Evolutionary conservation across 495 filamentous ascomycete genomes (phyloP).

Genomic region (Xylaria longipes): DNA sequence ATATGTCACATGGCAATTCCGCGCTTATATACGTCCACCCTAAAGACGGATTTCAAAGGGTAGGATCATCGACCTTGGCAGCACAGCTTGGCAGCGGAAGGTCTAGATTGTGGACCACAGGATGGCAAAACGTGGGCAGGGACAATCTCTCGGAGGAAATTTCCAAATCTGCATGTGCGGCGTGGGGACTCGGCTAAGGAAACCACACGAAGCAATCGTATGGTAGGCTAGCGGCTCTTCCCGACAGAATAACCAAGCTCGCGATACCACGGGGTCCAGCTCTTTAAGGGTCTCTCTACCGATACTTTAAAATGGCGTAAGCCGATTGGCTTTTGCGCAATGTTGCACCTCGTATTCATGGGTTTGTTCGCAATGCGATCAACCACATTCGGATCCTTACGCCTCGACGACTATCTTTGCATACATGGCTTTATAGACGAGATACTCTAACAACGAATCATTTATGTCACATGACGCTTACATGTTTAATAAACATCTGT

Average conservation of each 20-base stretch:
- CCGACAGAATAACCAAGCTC: slow-evolving; percentile 2
- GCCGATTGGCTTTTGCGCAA: not conserved
- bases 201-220: not conserved
- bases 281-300: not conserved
- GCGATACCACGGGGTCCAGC: not conserved
- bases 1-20: not conserved
- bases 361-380: not conserved
- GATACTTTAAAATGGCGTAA: not conserved
- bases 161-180: slow-evolving; percentile 6
- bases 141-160: slow-evolving; percentile 3
- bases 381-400: not conserved
- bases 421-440: not conserved
- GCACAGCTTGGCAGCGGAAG: not conserved
- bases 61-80: slow-evolving; percentile 11
- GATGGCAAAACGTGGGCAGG: slow-evolving; percentile 10
- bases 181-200: slow-evolving; percentile 1
- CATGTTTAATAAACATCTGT: not conserved
- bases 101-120: not conserved
- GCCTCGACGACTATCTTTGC: not conserved
- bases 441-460: not conserved
- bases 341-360: slow-evolving; percentile 9
- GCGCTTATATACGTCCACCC: slow-evolving; percentile 10
- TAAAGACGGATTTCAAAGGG: slow-evolving; percentile 11
- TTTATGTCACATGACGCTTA: not conserved
- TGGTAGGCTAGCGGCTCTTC: slow-evolving; percentile 16